Conservation (phyloP, 768 basidiomycete species). For the Sporobolomyces pararoseus region DNA sequence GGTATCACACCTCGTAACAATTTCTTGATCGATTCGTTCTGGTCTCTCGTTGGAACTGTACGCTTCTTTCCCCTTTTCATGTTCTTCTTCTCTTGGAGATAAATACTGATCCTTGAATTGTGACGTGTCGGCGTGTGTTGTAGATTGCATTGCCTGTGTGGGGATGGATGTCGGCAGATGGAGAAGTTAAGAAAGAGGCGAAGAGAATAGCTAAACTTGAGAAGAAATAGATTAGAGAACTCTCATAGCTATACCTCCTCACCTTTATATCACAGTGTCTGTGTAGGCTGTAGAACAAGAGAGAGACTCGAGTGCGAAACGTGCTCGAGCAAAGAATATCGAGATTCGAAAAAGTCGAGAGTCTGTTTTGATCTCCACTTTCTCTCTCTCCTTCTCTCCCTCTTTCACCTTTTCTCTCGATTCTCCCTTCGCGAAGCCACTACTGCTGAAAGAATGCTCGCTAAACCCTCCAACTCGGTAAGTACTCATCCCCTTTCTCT, state of each 20-base stretch:
- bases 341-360: too few species aligned
- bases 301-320: too few species aligned
- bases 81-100: too few species aligned
- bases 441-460: background rate
- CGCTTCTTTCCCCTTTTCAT: background rate
- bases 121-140: too few species aligned
- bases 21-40: conserved; percentile 56
- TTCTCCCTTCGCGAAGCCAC: background rate
- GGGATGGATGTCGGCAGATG: conserved; percentile 39
- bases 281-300: background rate
- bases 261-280: too few species aligned
- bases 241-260: too few species aligned
- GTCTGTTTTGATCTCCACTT: background rate
- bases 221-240: too few species aligned
- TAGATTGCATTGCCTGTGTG: conserved; percentile 45
- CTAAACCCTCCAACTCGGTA: background rate
- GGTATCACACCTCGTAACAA: conserved; percentile 64
- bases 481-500: background rate
- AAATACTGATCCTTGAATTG: too few species aligned
- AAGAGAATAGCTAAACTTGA: background rate
- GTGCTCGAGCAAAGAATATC: too few species aligned
- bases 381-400: background rate
- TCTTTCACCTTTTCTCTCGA: background rate
- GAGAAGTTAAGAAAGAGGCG: conserved; percentile 22
- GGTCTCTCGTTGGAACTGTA: conserved; percentile 23